phyloP scores from a whole-genome alignment of 345 rosid species.

The Boechera stricta region DNA sequence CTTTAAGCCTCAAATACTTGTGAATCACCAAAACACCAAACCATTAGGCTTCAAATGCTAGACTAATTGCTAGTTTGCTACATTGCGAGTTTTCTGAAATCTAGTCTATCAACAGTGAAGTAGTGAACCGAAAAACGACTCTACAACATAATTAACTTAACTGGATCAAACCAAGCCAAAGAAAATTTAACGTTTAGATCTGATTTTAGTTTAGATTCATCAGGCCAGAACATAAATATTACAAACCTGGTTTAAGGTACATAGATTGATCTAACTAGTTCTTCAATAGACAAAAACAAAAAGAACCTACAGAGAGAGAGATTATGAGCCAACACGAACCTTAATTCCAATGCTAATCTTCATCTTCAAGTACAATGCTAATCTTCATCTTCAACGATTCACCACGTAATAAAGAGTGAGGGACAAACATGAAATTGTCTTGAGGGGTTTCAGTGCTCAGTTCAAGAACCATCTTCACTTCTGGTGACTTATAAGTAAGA shows the following conservation, averaged over 20 bases:
- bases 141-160: too few species aligned
- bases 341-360: background rate
- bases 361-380: background rate
- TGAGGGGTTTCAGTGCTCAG: background rate
- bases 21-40: background rate
- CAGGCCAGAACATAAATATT: background rate
- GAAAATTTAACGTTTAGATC: too few species aligned
- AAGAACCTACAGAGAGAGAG: constrained; percentile 27
- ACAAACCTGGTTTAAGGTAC: too few species aligned
- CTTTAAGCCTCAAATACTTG: too few species aligned
- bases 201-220: background rate
- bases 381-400: background rate
- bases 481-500: constrained; percentile 12
- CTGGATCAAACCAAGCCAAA: too few species aligned
- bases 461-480: constrained; percentile 8
- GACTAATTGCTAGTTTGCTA: background rate
- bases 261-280: too few species aligned
- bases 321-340: constrained; percentile 1
- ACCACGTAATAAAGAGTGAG: background rate
- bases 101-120: background rate
- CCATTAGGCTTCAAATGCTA: background rate
- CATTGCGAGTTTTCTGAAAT: background rate
- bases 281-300: too few species aligned
- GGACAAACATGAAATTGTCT: constrained; percentile 21
- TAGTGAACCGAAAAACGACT: background rate